Percentiles rank a stretch among this genome's conserved stretches.
Conservation (phyloP, 768 basidiomycete genomes). For the Terana coerulea region DNA sequence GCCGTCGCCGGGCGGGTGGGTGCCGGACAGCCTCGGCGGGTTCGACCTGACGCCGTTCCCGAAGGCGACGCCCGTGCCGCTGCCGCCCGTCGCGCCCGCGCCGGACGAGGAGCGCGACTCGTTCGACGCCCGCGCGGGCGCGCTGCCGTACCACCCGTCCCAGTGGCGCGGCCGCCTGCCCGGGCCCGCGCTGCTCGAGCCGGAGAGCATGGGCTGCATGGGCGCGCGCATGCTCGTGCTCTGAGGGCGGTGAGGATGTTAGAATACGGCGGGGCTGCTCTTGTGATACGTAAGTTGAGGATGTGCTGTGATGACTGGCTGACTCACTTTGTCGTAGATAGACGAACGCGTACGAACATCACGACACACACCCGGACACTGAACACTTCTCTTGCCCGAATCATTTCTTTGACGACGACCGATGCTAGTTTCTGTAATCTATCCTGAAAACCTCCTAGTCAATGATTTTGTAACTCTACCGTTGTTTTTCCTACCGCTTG, state of each 20-base stretch:
- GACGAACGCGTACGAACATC: no score
- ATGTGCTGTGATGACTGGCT: no score
- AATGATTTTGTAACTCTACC: no score
- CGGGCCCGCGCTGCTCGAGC: constrained; percentile 39
- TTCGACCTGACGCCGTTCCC: constrained; percentile 57
- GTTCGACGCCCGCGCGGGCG: constrained; percentile 47
- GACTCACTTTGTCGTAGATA: no score
- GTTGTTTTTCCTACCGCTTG: no score
- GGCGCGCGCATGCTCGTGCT: constrained; percentile 23
- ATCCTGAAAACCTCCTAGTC: no score
- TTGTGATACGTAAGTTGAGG: no score
- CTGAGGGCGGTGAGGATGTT: constrained; percentile 6
- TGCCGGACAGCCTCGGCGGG: constrained; percentile 57
- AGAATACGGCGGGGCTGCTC: no score
- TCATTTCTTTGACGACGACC: no score
- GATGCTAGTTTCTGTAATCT: no score
- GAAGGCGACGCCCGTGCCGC: constrained; percentile 52
- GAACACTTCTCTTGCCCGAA: no score
- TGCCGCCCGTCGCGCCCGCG: constrained; percentile 51
- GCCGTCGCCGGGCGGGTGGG: constrained; percentile 69
- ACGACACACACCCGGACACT: no score
- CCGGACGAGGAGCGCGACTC: constrained; percentile 64
- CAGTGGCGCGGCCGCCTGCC: constrained; percentile 66
- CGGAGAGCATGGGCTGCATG: constrained; percentile 19
- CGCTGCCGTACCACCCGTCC: constrained; percentile 61